Percentiles rank a stretch among this genome's conserved stretches.
These are phyloP conservation scores for Fusarium veterinarium DNA, from an alignment of 2,329 filamentous ascomycete species.

Conservation along the genomic window DNA sequence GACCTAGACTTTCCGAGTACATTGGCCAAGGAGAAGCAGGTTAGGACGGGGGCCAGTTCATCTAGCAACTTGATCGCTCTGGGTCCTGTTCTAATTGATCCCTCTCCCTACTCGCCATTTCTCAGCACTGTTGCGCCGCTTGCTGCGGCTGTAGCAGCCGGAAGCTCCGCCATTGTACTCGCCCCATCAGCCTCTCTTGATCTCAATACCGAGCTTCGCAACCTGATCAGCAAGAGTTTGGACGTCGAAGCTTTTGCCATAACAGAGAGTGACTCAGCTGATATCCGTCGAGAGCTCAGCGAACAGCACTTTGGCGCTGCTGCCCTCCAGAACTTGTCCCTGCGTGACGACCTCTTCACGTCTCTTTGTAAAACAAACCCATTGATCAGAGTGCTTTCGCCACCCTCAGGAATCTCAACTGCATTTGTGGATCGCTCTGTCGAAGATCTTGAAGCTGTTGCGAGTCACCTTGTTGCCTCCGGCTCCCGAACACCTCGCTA, in stretches of 20 bases:
- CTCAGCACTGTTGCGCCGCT: not conserved
- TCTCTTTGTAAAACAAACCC: not conserved
- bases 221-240: not conserved
- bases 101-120: not conserved
- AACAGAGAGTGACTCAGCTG: not conserved
- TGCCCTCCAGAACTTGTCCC: not conserved
- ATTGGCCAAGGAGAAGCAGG: not conserved
- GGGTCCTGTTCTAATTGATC: not conserved
- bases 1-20: conserved; percentile 1
- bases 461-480: not conserved
- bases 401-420: not conserved
- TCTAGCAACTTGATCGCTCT: not conserved
- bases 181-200: not conserved
- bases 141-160: not conserved
- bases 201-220: not conserved
- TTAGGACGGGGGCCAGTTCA: not conserved
- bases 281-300: not conserved
- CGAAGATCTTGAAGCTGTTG: not conserved
- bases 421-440: not conserved
- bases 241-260: not conserved
- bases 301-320: not conserved
- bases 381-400: not conserved
- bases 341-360: not conserved
- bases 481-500: not conserved
- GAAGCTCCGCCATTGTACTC: not conserved